phyloP scores from a whole-genome alignment of 345 rosid genomes.

The Boechera stricta region DNA sequence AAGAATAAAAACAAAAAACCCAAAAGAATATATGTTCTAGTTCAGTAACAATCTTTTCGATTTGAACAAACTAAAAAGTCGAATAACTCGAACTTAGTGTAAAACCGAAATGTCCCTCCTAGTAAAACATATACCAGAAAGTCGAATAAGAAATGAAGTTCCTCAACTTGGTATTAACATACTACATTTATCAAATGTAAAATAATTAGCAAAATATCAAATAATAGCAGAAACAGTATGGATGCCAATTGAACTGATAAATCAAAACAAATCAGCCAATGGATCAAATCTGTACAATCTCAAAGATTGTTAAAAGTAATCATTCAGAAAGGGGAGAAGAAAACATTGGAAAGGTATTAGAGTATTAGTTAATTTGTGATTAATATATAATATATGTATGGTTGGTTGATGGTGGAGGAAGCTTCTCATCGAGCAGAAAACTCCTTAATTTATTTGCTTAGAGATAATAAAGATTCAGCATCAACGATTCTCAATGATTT shows the following conservation, averaged over 20 bases:
- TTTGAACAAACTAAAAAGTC: neutral
- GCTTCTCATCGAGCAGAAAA: conserved; percentile 37
- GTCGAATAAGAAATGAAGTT: neutral
- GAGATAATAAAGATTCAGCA: conserved; percentile 34
- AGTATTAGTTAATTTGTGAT: conserved; percentile 33
- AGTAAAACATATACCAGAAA: no score
- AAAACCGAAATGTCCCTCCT: no score
- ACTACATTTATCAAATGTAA: neutral
- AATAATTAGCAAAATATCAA: neutral
- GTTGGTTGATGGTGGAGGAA: conserved; percentile 32
- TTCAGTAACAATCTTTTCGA: neutral
- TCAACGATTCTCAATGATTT: conserved; percentile 28
- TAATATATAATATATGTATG: conserved; percentile 18
- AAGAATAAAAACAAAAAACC: no score
- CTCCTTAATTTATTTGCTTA: conserved; percentile 17
- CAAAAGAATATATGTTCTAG: neutral
- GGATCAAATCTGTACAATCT: conserved; percentile 37
- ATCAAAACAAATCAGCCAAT: conserved; percentile 33
- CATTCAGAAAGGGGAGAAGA: conserved; percentile 32
- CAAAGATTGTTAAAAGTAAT: conserved; percentile 35
- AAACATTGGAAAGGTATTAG: conserved; percentile 34
- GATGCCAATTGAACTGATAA: conserved; percentile 27
- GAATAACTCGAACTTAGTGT: neutral
- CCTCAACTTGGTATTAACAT: neutral
- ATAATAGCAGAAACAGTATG: conserved; percentile 34